A percentile compares a stretch with the other conserved stretches of the same genome.
Evolutionary conservation across 2,329 filamentous ascomycete genomes (phyloP).

Genomic region (Nemania diffusa): DNA sequence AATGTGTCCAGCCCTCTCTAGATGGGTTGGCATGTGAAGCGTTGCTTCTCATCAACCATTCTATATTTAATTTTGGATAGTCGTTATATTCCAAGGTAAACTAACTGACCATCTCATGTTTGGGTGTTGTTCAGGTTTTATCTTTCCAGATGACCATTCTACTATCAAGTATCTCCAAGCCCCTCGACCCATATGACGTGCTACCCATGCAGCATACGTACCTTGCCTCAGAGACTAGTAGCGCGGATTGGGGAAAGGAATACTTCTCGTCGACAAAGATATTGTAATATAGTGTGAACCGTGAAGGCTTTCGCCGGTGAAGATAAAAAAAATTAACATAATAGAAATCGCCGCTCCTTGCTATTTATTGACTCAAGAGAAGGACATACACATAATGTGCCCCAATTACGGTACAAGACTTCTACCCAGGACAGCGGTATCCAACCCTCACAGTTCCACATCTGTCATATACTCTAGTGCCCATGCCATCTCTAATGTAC

Average conservation of each 20-base stretch:
- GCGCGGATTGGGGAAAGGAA: neutral
- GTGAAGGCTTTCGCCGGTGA: no score
- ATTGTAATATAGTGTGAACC: no score
- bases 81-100: neutral
- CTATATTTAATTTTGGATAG: neutral
- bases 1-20: neutral
- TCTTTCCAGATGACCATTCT: neutral
- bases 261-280: neutral
- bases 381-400: no score
- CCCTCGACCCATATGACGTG: neutral
- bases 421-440: neutral
- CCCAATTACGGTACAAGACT: neutral
- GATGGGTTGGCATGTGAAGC: neutral
- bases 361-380: neutral
- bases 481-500: conserved; percentile 6
- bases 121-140: neutral
- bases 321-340: neutral
- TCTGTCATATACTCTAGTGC: neutral
- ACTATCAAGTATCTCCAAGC: neutral
- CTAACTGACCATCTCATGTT: neutral
- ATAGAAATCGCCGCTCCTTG: neutral
- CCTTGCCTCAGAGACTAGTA: neutral
- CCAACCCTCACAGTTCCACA: neutral
- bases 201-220: conserved; percentile 7
- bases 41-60: neutral